Base-by-base conservation (phyloP, 257 asterid genomes). In the Knoxia roxburghii region DNA sequence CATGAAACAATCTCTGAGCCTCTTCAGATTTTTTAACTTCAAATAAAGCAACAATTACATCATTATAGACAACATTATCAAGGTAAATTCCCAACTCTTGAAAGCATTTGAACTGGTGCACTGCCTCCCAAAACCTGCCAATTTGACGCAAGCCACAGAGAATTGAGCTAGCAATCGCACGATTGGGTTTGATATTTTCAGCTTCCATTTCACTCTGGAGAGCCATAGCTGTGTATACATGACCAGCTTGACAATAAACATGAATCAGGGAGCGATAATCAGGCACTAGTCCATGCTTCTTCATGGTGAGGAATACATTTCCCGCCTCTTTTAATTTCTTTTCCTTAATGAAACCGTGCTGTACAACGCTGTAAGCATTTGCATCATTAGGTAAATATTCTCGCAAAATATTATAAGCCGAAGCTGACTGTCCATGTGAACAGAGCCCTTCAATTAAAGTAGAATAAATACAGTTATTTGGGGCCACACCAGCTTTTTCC, bases 71-170 rank as follows among this genome's bases (percentile, higher is more conserved):
- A 41, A 82, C 82, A 68, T 82, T 80, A 75, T 91, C 91, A 56
- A 87, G 90, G 72, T 77, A 80, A 40, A 85, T 62, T 14, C 96
- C 90, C 50, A n/a, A 30, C 33, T 83, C 75, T 59, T 79, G 78
- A 72, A 76, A 81, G 55, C 9, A 9, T 37, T 9, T 9, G 9
- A 37, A 37, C 41, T 37, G 41, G 41, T 9, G 4, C 9, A 87
- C 45, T 37, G 81, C 95, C 73, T 78, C 86, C 46, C 30, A 26
- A 39, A 78, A 78, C 90, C 72, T 77, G 64, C 87, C 89, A 29
- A 74, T 81, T 32, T 55, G 76, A 78, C 96, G 89, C 80, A 87
- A 81, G 81, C 92, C 86, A 68, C 81, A 86, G 77, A 92, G 95
- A 73, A 92, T 77, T 37, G 77, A 74, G 70, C 88, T 79, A 49